Conservation (phyloP, 805 yeast species). For the Candida vaughaniae region DNA sequence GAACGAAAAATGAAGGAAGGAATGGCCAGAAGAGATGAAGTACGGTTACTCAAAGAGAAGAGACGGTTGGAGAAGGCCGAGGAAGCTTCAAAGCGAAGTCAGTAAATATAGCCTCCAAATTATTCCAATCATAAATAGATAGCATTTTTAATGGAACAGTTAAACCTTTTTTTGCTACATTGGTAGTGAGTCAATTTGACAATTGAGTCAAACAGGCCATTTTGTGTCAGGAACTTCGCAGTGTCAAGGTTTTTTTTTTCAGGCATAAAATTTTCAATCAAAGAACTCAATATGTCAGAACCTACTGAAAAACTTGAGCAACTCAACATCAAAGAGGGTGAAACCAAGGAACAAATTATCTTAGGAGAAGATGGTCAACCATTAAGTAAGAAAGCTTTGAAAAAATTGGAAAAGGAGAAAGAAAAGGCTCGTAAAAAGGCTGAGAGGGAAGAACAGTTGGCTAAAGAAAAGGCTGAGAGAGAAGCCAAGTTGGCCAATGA, state of each 20-base stretch:
- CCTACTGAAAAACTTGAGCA: conserved; percentile 22
- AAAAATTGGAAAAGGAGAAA: conserved; percentile 88
- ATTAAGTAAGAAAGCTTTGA: conserved; percentile 87
- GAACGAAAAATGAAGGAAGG: conserved; percentile 55
- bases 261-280: conserved; percentile 6
- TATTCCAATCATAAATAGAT: too few species aligned
- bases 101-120: too few species aligned
- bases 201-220: too few species aligned
- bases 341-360: conserved; percentile 14
- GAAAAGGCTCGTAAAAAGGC: conserved; percentile 93
- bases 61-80: conserved; percentile 6
- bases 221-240: too few species aligned
- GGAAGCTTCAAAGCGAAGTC: too few species aligned
- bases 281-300: conserved; percentile 18
- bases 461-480: conserved; percentile 81
- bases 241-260: too few species aligned
- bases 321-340: conserved; percentile 7
- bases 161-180: too few species aligned
- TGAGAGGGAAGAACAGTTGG: conserved; percentile 85
- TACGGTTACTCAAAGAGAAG: conserved; percentile 12
- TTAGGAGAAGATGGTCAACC: conserved; percentile 81
- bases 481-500: conserved; percentile 70
- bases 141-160: too few species aligned
- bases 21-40: conserved; percentile 32
- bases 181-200: too few species aligned